phyloP scores from a whole-genome alignment of 495 filamentous ascomycete species.

The Aspergillus cavernicola region DNA sequence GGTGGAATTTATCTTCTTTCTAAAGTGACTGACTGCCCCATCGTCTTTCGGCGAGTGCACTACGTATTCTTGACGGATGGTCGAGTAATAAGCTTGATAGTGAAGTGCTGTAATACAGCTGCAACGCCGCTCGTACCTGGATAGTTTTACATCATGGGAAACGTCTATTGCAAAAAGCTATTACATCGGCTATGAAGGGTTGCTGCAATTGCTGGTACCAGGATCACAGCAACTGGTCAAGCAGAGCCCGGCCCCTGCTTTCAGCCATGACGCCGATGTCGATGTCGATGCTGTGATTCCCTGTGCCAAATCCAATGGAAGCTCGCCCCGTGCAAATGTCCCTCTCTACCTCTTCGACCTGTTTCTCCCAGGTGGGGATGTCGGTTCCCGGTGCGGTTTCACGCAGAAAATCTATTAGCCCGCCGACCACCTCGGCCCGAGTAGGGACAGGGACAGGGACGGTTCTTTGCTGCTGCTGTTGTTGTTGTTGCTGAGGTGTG shows the following conservation, averaged over 20 bases:
- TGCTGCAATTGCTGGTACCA: background rate
- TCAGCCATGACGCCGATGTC: background rate
- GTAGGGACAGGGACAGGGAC: background rate
- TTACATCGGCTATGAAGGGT: background rate
- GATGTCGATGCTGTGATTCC: background rate
- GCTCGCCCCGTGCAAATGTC: background rate
- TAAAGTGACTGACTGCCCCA: background rate
- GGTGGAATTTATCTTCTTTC: background rate
- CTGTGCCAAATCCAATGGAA: background rate
- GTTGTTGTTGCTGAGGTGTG: slow-evolving; percentile 10
- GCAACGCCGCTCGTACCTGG: background rate
- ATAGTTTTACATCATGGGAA: background rate
- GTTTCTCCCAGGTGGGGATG: slow-evolving; percentile 17
- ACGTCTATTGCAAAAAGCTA: background rate
- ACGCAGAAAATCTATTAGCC: slow-evolving; percentile 14
- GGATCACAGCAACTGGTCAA: background rate
- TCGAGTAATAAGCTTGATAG: background rate
- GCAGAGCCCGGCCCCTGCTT: background rate
- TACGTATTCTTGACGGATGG: background rate
- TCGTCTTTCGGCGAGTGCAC: background rate
- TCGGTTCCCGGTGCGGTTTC: slow-evolving; percentile 20
- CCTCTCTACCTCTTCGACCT: slow-evolving; percentile 1
- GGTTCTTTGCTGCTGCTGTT: background rate
- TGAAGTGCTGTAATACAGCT: too few relatives aligned
- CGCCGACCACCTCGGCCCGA: slow-evolving; percentile 14